These are phyloP conservation scores for Cryptococcus sp. DNA, from an alignment of 1,284 basidiomycete genomes.

Conservation along the genomic window DNA sequence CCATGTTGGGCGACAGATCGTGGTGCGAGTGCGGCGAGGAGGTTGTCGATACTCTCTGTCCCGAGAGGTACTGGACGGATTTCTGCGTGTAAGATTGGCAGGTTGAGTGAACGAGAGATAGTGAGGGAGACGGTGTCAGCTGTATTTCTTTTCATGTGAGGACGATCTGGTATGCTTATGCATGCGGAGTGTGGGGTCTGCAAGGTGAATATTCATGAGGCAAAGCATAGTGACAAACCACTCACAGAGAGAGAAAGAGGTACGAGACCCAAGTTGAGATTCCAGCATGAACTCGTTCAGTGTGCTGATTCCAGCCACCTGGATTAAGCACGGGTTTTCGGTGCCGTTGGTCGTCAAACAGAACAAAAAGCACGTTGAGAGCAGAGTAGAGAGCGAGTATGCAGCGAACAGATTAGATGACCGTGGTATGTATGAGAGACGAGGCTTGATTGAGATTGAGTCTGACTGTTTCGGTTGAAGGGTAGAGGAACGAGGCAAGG, in stretches of 20 bases:
- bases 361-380: too few species aligned
- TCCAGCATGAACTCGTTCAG: not conserved
- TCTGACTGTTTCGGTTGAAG: not conserved
- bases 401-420: not conserved
- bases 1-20: conserved; percentile 27
- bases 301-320: not conserved
- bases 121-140: too few species aligned
- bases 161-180: too few species aligned
- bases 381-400: too few species aligned
- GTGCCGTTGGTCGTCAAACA: too few species aligned
- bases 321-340: not conserved
- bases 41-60: not conserved
- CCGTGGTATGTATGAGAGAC: not conserved
- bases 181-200: not conserved
- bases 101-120: not conserved
- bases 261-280: not conserved
- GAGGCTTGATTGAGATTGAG: conserved; percentile 1
- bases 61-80: not conserved
- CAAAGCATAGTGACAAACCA: not conserved
- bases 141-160: too few species aligned
- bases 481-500: too few species aligned
- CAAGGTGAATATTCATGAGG: not conserved
- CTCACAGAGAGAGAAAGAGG: not conserved
- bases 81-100: not conserved
- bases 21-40: not conserved